These are phyloP conservation scores for Colletotrichum agaves DNA, from an alignment of 2,329 filamentous ascomycete genomes.

Conservation along the genomic window DNA sequence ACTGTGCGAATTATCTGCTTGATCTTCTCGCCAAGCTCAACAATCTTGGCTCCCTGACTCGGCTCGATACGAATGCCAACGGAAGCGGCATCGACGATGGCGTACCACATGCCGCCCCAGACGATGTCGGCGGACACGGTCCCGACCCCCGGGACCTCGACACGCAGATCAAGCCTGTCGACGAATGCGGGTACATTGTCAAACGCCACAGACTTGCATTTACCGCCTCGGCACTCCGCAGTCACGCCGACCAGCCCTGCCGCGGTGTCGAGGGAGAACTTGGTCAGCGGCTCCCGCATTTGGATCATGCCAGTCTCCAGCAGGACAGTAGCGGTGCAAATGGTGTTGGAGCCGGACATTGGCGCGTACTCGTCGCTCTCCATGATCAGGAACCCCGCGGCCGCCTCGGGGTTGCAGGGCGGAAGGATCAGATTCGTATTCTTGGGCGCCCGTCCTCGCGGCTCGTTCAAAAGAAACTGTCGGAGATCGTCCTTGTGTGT, in stretches of 20 bases:
- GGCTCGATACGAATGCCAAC: constrained; percentile 49
- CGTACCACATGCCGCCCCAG: constrained; percentile 59
- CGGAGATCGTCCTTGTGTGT: constrained; percentile 50
- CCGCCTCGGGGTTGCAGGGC: constrained; percentile 53
- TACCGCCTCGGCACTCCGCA: constrained; percentile 53
- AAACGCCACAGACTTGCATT: constrained; percentile 56
- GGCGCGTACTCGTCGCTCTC: constrained; percentile 39
- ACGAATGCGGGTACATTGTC: constrained; percentile 58
- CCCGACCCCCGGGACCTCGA: constrained; percentile 54
- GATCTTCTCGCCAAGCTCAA: constrained; percentile 55
- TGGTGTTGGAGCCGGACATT: constrained; percentile 55
- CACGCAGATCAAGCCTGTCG: constrained; percentile 49
- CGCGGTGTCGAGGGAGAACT: constrained; percentile 50
- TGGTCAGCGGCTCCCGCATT: constrained; percentile 54
- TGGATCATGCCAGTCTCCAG: constrained; percentile 57
- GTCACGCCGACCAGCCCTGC: constrained; percentile 52
- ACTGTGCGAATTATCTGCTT: constrained; percentile 50
- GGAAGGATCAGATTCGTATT: constrained; percentile 50
- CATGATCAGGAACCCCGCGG: constrained; percentile 54
- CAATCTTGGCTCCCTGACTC: constrained; percentile 47
- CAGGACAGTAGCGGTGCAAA: constrained; percentile 54
- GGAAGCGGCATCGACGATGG: constrained; percentile 51
- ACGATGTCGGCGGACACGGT: constrained; percentile 54
- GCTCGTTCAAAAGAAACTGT: constrained; percentile 52
- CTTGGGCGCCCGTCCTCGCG: constrained; percentile 51